Percentiles rank a stretch among this genome's conserved stretches.
Conservation (phyloP, 1,139 yeast species). For the Saccharomyces uvarum region DNA sequence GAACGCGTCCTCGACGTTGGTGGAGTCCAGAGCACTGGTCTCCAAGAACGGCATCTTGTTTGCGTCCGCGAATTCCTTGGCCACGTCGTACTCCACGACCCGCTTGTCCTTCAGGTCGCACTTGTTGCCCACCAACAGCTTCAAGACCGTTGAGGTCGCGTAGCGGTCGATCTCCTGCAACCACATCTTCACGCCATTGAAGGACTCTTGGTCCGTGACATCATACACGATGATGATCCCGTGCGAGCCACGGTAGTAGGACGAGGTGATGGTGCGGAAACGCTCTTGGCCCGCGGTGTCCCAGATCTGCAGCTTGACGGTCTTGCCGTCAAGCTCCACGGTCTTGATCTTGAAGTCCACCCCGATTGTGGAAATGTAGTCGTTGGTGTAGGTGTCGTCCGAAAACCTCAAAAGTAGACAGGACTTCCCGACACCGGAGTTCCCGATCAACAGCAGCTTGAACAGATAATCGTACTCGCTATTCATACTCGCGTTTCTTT, state of each 20-base stretch:
- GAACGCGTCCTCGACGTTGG: conserved; percentile 97
- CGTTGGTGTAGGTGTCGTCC: conserved; percentile 94
- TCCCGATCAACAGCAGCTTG: conserved; percentile 89
- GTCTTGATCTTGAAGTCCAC: conserved; percentile 98
- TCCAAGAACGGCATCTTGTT: conserved; percentile 93
- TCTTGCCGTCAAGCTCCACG: conserved; percentile 91
- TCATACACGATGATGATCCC: conserved; percentile 97
- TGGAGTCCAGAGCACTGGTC: conserved; percentile 90
- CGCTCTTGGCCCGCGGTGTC: conserved; percentile 99
- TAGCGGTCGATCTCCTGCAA: conserved; percentile 96
- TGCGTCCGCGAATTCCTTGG: conserved; percentile 96
- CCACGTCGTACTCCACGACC: conserved; percentile 92
- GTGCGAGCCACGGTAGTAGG: conserved; percentile 97
- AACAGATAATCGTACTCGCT: conserved; percentile 95
- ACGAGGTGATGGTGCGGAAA: conserved; percentile 93
- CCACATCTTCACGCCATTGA: conserved; percentile 97
- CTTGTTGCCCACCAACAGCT: conserved; percentile 92
- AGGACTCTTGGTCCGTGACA: conserved; percentile 95
- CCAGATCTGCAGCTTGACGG: conserved; percentile 96
- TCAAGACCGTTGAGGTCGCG: conserved; percentile 96
- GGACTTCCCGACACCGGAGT: conserved; percentile 97
- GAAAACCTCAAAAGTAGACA: conserved; percentile 92
- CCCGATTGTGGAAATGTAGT: conserved; percentile 94
- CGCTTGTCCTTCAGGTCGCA: conserved; percentile 91
- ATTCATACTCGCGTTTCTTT: conserved; percentile 41